Conservation (phyloP, 2,329 filamentous ascomycete species). For the Monilinia aucupariae region DNA sequence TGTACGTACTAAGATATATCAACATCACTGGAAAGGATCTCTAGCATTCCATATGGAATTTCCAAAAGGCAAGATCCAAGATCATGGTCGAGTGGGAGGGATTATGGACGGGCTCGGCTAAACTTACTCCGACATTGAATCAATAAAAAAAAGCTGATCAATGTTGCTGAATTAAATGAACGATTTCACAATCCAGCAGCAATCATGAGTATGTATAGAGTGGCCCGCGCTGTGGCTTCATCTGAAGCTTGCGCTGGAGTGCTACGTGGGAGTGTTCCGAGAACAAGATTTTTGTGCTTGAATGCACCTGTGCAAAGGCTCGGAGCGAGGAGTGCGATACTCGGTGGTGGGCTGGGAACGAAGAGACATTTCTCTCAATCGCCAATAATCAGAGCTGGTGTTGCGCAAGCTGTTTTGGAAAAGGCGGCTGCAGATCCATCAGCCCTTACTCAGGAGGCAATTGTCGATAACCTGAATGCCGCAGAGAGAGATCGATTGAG, state of each 20-base stretch:
- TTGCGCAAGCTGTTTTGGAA: conserved; percentile 34
- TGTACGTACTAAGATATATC: too few relatives aligned
- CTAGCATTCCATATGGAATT: background rate
- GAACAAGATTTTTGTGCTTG: conserved; percentile 31
- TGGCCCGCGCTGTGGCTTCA: conserved; percentile 29
- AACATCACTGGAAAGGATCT: background rate
- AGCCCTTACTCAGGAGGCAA: conserved; percentile 28
- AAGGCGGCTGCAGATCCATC: conserved; percentile 31
- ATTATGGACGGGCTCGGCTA: conserved; percentile 10
- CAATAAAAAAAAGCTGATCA: conserved; percentile 21
- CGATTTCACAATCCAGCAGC: conserved; percentile 6
- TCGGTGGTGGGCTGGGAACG: conserved; percentile 18
- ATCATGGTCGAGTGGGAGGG: background rate
- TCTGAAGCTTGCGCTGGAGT: conserved; percentile 26
- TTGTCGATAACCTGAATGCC: conserved; percentile 40
- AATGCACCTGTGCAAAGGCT: conserved; percentile 27
- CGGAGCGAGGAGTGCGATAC: conserved; percentile 18
- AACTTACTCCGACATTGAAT: conserved; percentile 8
- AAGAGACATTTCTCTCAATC: conserved; percentile 33
- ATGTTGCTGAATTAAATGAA: conserved; percentile 7
- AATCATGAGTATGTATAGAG: conserved; percentile 32
- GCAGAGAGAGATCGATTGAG: conserved; percentile 73
- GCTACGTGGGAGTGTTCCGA: conserved; percentile 24
- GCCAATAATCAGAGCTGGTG: conserved; percentile 25
- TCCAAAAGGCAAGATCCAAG: background rate